Evolutionary conservation across 1,284 basidiomycete genomes (phyloP).

Genomic region (Takashimella tepidaria): DNA sequence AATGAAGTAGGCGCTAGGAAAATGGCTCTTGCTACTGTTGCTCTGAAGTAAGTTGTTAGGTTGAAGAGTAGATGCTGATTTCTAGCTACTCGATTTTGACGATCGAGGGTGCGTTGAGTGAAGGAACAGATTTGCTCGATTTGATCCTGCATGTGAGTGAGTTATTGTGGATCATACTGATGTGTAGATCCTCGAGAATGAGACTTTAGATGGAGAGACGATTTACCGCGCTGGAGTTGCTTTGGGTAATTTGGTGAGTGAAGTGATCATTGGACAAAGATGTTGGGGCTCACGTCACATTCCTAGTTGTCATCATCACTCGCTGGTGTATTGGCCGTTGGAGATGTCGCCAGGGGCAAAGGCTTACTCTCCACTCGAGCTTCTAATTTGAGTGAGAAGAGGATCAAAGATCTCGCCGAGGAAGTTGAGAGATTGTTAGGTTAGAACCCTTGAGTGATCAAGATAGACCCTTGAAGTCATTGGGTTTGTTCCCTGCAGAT

Average conservation of each 20-base stretch:
- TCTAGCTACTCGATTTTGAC: slow-evolving; percentile 50
- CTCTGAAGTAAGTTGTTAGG: slow-evolving; percentile 38
- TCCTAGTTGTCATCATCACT: slow-evolving; percentile 38
- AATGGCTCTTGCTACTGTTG: slow-evolving; percentile 38
- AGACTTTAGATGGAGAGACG: slow-evolving; percentile 72
- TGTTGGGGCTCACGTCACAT: too few species aligned
- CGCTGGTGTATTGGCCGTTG: slow-evolving; percentile 36
- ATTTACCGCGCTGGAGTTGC: slow-evolving; percentile 79
- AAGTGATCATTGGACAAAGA: background rate
- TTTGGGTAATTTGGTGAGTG: slow-evolving; percentile 75
- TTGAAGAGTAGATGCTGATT: background rate
- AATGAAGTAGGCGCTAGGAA: slow-evolving; percentile 26
- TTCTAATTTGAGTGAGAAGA: slow-evolving; percentile 38
- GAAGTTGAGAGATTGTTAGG: slow-evolving; percentile 35
- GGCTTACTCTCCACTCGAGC: slow-evolving; percentile 28
- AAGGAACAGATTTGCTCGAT: slow-evolving; percentile 24
- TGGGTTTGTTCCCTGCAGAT: too few species aligned
- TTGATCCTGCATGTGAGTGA: slow-evolving; percentile 19
- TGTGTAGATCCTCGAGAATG: slow-evolving; percentile 58
- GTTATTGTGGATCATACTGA: slow-evolving; percentile 4
- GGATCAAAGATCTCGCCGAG: slow-evolving; percentile 41
- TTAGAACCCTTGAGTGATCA: background rate
- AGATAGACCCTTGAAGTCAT: too few species aligned
- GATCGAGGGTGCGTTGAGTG: slow-evolving; percentile 29
- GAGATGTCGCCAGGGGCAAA: slow-evolving; percentile 36